Evolutionary conservation across 2,329 filamentous ascomycete species (phyloP).

Genomic region (Lachnellula occidentalis): DNA sequence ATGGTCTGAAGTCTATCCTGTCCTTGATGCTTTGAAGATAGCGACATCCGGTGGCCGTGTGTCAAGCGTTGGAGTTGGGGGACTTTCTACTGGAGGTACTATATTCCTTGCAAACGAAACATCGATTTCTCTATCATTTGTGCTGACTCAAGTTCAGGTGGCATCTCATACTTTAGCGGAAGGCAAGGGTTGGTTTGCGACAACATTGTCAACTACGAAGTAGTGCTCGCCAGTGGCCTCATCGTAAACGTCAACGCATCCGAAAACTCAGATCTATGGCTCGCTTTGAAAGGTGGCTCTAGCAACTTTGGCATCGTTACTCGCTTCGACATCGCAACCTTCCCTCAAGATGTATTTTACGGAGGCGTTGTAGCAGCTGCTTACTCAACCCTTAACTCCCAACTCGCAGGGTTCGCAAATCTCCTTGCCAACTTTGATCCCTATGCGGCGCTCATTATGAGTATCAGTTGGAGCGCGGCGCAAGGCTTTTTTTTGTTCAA

Average conservation of each 20-base stretch:
- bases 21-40: conserved; percentile 29
- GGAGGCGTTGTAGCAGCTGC: conserved; percentile 1
- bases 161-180: conserved; percentile 10
- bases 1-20: conserved; percentile 35
- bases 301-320: conserved; percentile 52
- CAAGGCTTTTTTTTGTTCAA: background rate
- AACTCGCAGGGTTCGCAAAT: conserved; percentile 1
- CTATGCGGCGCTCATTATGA: conserved; percentile 7
- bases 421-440: conserved; percentile 4
- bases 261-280: conserved; percentile 44
- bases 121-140: no score
- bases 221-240: conserved; percentile 46
- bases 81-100: conserved; percentile 33
- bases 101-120: no score
- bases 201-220: conserved; percentile 40
- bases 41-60: conserved; percentile 34
- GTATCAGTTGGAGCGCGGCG: background rate
- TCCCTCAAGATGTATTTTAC: conserved; percentile 16
- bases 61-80: conserved; percentile 34
- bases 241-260: conserved; percentile 41
- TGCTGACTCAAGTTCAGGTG: conserved; percentile 8
- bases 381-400: background rate
- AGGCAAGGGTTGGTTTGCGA: conserved; percentile 43
- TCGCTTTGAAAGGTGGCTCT: conserved; percentile 49
- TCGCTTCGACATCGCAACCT: conserved; percentile 38